A percentile compares a stretch with the other conserved stretches of the same genome.
phyloP scores from a whole-genome alignment of 1,139 yeast species.

The Komagataea norvegica region DNA sequence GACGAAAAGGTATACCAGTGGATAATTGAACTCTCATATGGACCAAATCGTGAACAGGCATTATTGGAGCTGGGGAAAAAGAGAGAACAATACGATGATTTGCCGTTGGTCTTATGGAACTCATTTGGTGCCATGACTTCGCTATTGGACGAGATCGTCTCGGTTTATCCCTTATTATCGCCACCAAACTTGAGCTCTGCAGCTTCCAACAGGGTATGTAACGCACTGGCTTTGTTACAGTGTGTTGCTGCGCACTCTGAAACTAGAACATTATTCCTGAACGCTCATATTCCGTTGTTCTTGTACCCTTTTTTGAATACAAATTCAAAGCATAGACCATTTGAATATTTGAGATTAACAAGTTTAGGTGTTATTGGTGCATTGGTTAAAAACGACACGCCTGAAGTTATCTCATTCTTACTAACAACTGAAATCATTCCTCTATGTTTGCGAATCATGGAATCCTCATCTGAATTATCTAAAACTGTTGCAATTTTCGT shows the following conservation, averaged over 20 bases:
- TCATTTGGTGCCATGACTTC: slow-evolving; percentile 96
- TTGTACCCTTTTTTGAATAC: slow-evolving; percentile 92
- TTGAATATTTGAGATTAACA: slow-evolving; percentile 87
- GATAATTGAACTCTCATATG: slow-evolving; percentile 85
- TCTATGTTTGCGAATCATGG: slow-evolving; percentile 90
- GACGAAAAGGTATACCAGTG: slow-evolving; percentile 87
- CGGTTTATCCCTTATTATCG: slow-evolving; percentile 82
- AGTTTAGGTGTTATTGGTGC: slow-evolving; percentile 97
- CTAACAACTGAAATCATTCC: slow-evolving; percentile 95
- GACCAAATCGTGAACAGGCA: slow-evolving; percentile 90
- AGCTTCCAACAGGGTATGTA: slow-evolving; percentile 91
- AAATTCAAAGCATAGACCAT: slow-evolving; percentile 84
- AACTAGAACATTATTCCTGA: slow-evolving; percentile 76
- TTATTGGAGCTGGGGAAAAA: slow-evolving; percentile 87
- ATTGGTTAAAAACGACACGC: slow-evolving; percentile 89
- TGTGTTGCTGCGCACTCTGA: slow-evolving; percentile 96
- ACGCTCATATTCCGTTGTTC: slow-evolving; percentile 88
- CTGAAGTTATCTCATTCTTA: slow-evolving; percentile 87
- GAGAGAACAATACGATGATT: slow-evolving; percentile 89
- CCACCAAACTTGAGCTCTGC: slow-evolving; percentile 85
- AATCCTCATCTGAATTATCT: slow-evolving; percentile 86
- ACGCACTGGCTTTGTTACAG: slow-evolving; percentile 88
- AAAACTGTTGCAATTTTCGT: slow-evolving; percentile 96
- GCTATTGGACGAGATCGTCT: slow-evolving; percentile 78
- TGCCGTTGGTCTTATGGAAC: slow-evolving; percentile 91